These are phyloP conservation scores for Garcia nutans DNA, from an alignment of 345 rosid genomes.

Conservation along the genomic window DNA sequence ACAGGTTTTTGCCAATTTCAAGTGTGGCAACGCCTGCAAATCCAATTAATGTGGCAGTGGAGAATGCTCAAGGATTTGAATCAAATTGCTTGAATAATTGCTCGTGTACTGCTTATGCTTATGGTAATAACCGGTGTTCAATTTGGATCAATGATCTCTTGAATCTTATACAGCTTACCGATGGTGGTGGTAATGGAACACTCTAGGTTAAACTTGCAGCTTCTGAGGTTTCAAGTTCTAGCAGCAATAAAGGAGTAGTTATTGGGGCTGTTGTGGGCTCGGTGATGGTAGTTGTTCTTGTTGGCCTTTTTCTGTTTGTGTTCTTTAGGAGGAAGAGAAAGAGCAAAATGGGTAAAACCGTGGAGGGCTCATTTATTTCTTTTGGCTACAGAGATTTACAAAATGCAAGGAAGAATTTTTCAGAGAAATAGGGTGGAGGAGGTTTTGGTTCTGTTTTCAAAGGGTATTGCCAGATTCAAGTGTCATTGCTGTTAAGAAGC, in stretches of 20 bases:
- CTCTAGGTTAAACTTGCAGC: slow-evolving; percentile 60
- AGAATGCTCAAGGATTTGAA: slow-evolving; percentile 38
- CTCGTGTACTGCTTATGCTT: slow-evolving; percentile 68
- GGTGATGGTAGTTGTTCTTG: slow-evolving; percentile 23
- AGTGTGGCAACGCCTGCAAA: slow-evolving; percentile 29
- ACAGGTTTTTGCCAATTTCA: slow-evolving; percentile 27
- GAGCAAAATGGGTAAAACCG: slow-evolving; percentile 26
- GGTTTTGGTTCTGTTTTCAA: slow-evolving; percentile 90
- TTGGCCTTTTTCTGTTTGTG: slow-evolving; percentile 30
- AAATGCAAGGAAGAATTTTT: slow-evolving; percentile 70
- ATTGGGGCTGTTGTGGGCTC: slow-evolving; percentile 46
- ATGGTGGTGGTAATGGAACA: slow-evolving; percentile 37
- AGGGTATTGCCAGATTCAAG: slow-evolving; percentile 65
- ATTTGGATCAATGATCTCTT: slow-evolving; percentile 56
- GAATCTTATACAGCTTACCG: slow-evolving; percentile 37
- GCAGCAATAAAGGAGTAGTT: slow-evolving; percentile 32
- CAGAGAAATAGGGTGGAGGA: slow-evolving; percentile 74
- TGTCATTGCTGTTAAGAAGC: slow-evolving; percentile 76
- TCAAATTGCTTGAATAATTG: slow-evolving; percentile 51
- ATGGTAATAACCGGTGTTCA: slow-evolving; percentile 37
- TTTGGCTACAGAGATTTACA: slow-evolving; percentile 66
- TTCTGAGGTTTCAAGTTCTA: slow-evolving; percentile 50
- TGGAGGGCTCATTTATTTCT: slow-evolving; percentile 67
- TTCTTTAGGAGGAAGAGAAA: slow-evolving; percentile 37
- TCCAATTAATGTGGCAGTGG: slow-evolving; percentile 12